Base-by-base conservation (phyloP, 1,284 basidiomycete genomes). In the Anthracocystis walkeri region DNA sequence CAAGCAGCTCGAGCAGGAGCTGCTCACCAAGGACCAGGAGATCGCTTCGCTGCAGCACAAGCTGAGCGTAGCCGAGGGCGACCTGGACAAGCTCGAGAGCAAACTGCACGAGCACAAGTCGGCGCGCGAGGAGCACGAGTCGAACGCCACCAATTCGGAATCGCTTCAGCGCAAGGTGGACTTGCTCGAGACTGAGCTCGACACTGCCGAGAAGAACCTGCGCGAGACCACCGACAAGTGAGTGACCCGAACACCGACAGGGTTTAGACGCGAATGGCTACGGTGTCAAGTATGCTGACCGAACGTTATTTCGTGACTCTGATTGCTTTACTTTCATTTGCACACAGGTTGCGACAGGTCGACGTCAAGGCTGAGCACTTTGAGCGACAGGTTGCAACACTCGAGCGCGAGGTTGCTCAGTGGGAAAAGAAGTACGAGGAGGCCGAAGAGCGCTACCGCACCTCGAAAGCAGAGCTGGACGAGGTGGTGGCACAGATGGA, bases 311-410 rank as follows among this genome's bases (percentile, higher is more conserved):
- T 10, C 38, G 27, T 25, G n/a, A n/a, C 2, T n/a, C 18, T 18
- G 18, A 11, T 23, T 23, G 10, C n/a, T 25, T 20, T 45, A 1
- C 54, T 45, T 38, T 38, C 31, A 18, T 14, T 6, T 12, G 12
- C 14, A 45, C n/a, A 38, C 82, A 98, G 95, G 87, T 89, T 99
- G 80, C 90, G 97, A 78, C 94, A 97, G 86, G 94, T 96, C 64
- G 97, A 99, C 86, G 92, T 99, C 87, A 98, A 98, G 89, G 95
- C 97, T 23, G 97, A 99, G 87, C 94, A 98, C 88, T 97, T 95
- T 86, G 96, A 98, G 87, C 90, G 95, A 60, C 93, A 97, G 85
- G 91, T 97, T 23, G 89, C 91, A 78, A 90, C 92, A 58, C 88
- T 90, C 65, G 95, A 98, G 87, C 91, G 93, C 85, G 97, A 99